Conservation (phyloP, 768 basidiomycete species). For the Symmetrospora coprosmae region DNA sequence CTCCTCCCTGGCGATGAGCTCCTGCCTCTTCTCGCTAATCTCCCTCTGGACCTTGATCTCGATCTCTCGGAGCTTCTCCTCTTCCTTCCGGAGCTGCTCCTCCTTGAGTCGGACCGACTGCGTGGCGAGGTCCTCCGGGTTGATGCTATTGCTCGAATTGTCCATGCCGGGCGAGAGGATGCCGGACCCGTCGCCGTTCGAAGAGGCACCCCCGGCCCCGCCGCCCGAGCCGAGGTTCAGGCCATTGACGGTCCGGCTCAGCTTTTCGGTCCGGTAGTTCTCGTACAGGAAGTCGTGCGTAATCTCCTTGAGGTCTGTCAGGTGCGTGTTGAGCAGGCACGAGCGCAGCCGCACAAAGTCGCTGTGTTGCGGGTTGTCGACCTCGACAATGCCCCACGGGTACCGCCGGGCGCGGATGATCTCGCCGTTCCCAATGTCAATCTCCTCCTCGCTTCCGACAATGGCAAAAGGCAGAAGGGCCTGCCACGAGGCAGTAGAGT, state of each 20-base stretch:
- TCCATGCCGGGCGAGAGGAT: conserved; percentile 30
- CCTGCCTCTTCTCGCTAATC: conserved; percentile 93
- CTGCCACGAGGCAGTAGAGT: too few relatives aligned
- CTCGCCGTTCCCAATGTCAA: conserved; percentile 72
- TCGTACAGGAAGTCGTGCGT: conserved; percentile 60
- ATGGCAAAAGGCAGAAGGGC: conserved; percentile 90
- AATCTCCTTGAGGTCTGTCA: conserved; percentile 71
- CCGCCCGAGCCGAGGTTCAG: conserved; percentile 50
- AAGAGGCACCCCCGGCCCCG: too few relatives aligned
- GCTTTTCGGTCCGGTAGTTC: conserved; percentile 82
- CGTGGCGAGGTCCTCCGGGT: conserved; percentile 89
- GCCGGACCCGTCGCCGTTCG: conserved; percentile 6
- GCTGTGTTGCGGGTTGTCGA: conserved; percentile 99
- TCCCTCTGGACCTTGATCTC: conserved; percentile 96
- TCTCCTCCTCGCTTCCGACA: conserved; percentile 91
- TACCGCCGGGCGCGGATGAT: conserved; percentile 84
- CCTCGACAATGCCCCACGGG: conserved; percentile 96
- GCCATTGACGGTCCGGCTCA: conserved; percentile 73
- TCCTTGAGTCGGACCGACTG: conserved; percentile 97
- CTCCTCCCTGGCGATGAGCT: conserved; percentile 88
- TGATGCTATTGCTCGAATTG: conserved; percentile 54
- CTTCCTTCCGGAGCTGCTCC: conserved; percentile 90
- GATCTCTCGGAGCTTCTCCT: conserved; percentile 94
- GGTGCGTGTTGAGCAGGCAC: conserved; percentile 82
- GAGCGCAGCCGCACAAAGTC: conserved; percentile 88